Base-by-base conservation (phyloP, 352 stramenopile species). In the Pythium rhizo-oryzae region DNA sequence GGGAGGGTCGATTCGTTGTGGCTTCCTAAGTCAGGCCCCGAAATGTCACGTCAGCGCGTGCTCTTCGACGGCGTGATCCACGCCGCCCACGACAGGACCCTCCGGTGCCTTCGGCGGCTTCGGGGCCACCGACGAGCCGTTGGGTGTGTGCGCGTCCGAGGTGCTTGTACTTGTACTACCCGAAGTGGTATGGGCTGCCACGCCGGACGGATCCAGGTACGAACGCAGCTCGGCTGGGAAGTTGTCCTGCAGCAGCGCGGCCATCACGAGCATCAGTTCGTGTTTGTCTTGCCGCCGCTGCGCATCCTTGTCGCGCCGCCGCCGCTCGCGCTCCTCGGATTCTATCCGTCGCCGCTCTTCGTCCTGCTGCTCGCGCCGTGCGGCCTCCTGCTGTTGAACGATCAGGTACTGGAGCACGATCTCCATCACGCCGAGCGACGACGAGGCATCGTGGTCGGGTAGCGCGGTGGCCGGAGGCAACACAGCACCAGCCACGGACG, bases 181-280 rank as follows among this genome's bases (percentile, higher is more conserved):
- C 19, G 18, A 33, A 2, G 6, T 18, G 44, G n/a, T 53, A 16
- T 49, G 30, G 35, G 28, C 21, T 3, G 51, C 28, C 0, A 59
- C n/a, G 7, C 13, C 56, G 0, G 59, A 4, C 15, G 56, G 59
- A n/a, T 71, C 62, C 6, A 87, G 43, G 49, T 86, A 74, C 49
- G 80, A 71, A 19, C 69, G 73, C 25, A 90, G 61, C 16, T 78
- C 71, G 18, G 65, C 60, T 0, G 82, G 78, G 63, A 89, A 87
- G 44, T 70, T 75, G 63, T 80, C 73, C 15, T 74, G 77, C 4
- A 89, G 58, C 39, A 85, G 56, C 13, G 78, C 75, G 1, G 61
- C 64, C 66, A 90, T 76, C 24, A 84, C 68, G n/a, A 80, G 56
- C 80, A 90, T 87, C 49, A 89, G 64, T 33, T 89, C 76, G n/a